A percentile compares a stretch with the other conserved stretches of the same genome.
Evolutionary conservation across 495 filamentous ascomycete species (phyloP).

Genomic region (Penicillium bialowiezense): DNA sequence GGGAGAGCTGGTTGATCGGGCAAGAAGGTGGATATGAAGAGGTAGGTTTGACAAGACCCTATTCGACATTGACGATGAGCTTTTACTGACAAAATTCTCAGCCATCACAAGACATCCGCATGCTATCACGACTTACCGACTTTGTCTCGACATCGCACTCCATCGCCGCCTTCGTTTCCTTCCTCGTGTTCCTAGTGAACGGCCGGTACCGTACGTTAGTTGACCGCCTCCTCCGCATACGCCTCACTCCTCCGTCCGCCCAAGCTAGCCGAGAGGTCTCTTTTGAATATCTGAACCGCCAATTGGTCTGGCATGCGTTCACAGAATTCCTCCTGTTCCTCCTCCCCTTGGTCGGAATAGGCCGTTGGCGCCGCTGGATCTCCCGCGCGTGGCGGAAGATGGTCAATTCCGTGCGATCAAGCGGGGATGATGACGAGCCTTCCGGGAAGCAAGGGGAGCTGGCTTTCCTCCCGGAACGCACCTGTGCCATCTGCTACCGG

Average conservation of each 20-base stretch:
- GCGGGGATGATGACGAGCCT: conserved; percentile 43
- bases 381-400: conserved; percentile 76
- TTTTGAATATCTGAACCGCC: conserved; percentile 96
- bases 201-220: conserved; percentile 88
- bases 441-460: conserved; percentile 66
- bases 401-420: conserved; percentile 57
- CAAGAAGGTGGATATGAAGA: conserved; percentile 69
- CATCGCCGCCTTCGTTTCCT: conserved; percentile 75
- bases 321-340: conserved; percentile 97
- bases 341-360: conserved; percentile 88
- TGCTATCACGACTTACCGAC: conserved; percentile 66
- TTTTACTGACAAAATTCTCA: conserved; percentile 28
- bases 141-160: conserved; percentile 69
- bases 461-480: conserved; percentile 83
- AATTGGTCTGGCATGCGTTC: conserved; percentile 98
- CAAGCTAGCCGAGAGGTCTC: conserved; percentile 87
- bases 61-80: neutral
- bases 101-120: conserved; percentile 50
- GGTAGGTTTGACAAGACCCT: conserved; percentile 24
- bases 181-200: conserved; percentile 84
- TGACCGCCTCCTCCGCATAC: conserved; percentile 81
- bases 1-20: conserved; percentile 81
- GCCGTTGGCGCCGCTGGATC: conserved; percentile 88
- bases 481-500: conserved; percentile 96
- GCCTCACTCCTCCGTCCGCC: conserved; percentile 75